Evolutionary conservation across 2,329 filamentous ascomycete genomes (phyloP).

Genomic region (Aspergillus hiratsukae): DNA sequence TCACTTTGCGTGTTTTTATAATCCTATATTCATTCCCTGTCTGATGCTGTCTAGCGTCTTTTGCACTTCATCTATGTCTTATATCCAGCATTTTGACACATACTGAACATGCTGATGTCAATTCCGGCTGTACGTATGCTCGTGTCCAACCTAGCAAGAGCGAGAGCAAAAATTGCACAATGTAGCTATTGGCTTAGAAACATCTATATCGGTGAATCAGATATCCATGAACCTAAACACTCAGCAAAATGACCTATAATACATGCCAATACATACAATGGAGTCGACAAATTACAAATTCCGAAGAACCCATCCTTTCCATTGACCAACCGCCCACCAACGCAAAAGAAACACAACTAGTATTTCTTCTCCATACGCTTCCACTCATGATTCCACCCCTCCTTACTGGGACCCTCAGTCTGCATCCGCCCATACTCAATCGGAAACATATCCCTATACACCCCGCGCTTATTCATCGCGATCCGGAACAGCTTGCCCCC

Average conservation of each 20-base stretch:
- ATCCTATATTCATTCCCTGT: slow-evolving; percentile 8
- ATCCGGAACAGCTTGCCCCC: slow-evolving; percentile 68
- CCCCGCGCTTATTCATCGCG: slow-evolving; percentile 84
- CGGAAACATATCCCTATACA: slow-evolving; percentile 71
- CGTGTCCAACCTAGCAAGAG: background rate
- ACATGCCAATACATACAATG: background rate
- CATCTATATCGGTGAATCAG: background rate
- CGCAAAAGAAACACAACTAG: background rate
- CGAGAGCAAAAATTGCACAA: background rate
- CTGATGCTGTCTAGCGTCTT: background rate
- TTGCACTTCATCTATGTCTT: slow-evolving; percentile 12
- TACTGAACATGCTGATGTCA: background rate
- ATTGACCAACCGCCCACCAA: background rate
- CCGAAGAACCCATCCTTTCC: background rate
- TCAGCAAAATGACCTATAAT: slow-evolving; percentile 1
- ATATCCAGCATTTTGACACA: background rate
- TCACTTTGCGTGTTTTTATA: slow-evolving; percentile 4
- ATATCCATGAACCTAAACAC: background rate
- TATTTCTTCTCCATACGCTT: slow-evolving; percentile 51
- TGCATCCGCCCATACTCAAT: slow-evolving; percentile 76
- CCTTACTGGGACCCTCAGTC: slow-evolving; percentile 72
- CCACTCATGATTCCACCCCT: slow-evolving; percentile 94
- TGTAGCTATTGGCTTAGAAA: background rate
- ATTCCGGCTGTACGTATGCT: background rate
- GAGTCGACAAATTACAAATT: background rate